A percentile compares a stretch with the other conserved stretches of the same genome.
These are phyloP conservation scores for Viola pubescens DNA, from an alignment of 441 rosid species.

Conservation along the genomic window DNA sequence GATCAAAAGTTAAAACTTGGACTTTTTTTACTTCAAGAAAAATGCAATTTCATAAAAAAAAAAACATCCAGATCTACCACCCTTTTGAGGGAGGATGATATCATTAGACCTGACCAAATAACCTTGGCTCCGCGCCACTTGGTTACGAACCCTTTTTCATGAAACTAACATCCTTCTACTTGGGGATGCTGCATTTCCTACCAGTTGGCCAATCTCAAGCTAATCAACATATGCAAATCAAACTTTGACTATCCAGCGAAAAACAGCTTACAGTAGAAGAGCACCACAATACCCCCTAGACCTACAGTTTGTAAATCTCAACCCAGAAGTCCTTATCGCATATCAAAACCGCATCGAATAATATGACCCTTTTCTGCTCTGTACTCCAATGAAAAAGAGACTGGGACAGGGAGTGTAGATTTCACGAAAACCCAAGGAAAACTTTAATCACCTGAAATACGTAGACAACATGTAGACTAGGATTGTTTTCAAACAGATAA, in stretches of 20 bases:
- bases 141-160: not conserved
- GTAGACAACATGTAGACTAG: slow-evolving; percentile 8
- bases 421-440: not conserved
- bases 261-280: slow-evolving; percentile 5
- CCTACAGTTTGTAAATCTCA: slow-evolving; percentile 10
- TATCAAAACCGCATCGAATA: slow-evolving; percentile 3
- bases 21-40: not conserved
- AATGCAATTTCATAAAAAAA: not conserved
- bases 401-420: not conserved
- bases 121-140: not conserved
- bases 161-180: slow-evolving; percentile 4
- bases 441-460: slow-evolving; percentile 1
- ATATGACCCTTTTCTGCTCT: slow-evolving; percentile 10
- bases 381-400: slow-evolving; percentile 1
- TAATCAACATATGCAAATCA: not conserved
- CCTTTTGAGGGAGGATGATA: slow-evolving; percentile 22
- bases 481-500: slow-evolving; percentile 4
- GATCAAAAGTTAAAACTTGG: no score
- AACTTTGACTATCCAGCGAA: not conserved
- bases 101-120: slow-evolving; percentile 18
- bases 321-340: slow-evolving; percentile 4
- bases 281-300: slow-evolving; percentile 1
- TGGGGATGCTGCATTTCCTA: not conserved
- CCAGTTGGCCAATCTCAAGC: slow-evolving; percentile 6
- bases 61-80: slow-evolving; percentile 13